A percentile compares a stretch with the other conserved stretches of the same genome.
Conservation (phyloP, 2,329 filamentous ascomycete genomes). For the Coniella lustricola region DNA sequence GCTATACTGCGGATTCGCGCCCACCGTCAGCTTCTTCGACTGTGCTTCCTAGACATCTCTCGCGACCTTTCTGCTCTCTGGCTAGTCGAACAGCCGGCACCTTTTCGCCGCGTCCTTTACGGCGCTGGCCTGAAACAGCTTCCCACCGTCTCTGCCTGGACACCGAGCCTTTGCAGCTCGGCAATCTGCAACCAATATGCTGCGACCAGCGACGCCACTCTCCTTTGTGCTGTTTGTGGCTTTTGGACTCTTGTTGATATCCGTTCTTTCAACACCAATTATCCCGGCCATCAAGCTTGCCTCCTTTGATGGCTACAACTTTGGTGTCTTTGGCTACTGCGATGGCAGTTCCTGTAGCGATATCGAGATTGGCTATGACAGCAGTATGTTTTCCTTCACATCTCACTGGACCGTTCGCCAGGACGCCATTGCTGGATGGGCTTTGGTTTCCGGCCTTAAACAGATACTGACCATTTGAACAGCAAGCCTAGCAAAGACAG, state of each 20-base stretch:
- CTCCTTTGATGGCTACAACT: constrained; percentile 66
- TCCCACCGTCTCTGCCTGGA: constrained; percentile 12
- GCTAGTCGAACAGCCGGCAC: constrained; percentile 2
- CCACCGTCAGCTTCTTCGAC: background rate
- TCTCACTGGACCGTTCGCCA: background rate
- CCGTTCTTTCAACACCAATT: constrained; percentile 85
- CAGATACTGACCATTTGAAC: background rate
- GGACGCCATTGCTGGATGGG: too few relatives aligned
- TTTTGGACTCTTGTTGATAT: constrained; percentile 77
- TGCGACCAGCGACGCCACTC: constrained; percentile 88
- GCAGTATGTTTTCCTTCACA: constrained; percentile 49
- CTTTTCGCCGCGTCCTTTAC: constrained; percentile 36
- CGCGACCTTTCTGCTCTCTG: background rate
- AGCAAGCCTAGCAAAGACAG: background rate
- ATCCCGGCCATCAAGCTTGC: constrained; percentile 80
- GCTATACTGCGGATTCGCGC: background rate
- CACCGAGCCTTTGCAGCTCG: constrained; percentile 16
- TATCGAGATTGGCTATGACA: constrained; percentile 79
- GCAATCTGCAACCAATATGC: constrained; percentile 49
- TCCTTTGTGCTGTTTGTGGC: constrained; percentile 77
- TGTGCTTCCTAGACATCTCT: background rate
- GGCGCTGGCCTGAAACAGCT: constrained; percentile 31
- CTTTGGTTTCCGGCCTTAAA: too few relatives aligned
- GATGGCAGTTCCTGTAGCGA: constrained; percentile 57
- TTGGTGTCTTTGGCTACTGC: constrained; percentile 92